A percentile compares a stretch with the other conserved stretches of the same genome.
Conservation (phyloP, 2,329 filamentous ascomycete species). For the Esteya vermicola region DNA sequence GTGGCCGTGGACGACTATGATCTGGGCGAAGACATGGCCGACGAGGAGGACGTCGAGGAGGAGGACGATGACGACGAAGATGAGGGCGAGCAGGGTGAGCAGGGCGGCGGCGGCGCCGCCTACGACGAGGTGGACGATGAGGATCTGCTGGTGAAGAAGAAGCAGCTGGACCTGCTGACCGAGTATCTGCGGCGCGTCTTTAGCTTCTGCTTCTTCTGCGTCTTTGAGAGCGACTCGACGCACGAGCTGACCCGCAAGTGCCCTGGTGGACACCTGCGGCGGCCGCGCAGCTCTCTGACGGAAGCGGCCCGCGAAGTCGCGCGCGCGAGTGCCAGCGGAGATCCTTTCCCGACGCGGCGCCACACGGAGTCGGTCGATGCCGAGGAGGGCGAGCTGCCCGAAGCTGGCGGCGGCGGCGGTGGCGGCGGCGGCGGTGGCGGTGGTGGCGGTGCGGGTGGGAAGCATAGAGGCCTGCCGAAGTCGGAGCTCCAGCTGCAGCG, state of each 20-base stretch:
- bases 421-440: slow-evolving; percentile 22
- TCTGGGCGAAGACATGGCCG: slow-evolving; percentile 47
- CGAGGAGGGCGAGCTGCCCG: slow-evolving; percentile 49
- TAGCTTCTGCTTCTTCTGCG: slow-evolving; percentile 99
- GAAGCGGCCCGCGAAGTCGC: slow-evolving; percentile 74
- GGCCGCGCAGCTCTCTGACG: slow-evolving; percentile 74
- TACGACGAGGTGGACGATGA: slow-evolving; percentile 83
- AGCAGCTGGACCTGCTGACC: slow-evolving; percentile 87
- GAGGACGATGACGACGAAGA: slow-evolving; percentile 49
- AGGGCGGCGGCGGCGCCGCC: slow-evolving; percentile 65
- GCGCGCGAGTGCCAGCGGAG: slow-evolving; percentile 66
- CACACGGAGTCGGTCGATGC: slow-evolving; percentile 35
- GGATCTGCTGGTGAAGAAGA: slow-evolving; percentile 82
- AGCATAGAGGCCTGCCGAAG: slow-evolving; percentile 55
- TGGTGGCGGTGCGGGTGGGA: slow-evolving; percentile 28
- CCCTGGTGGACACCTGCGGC: slow-evolving; percentile 88
- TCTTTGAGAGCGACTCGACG: slow-evolving; percentile 94
- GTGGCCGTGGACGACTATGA: slow-evolving; percentile 50
- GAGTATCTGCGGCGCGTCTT: slow-evolving; percentile 94
- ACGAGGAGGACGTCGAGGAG: slow-evolving; percentile 57
- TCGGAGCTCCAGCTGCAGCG: slow-evolving; percentile 83
- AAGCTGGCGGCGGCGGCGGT: slow-evolving; percentile 43
- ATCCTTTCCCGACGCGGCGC: slow-evolving; percentile 74
- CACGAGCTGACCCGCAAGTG: slow-evolving; percentile 94
- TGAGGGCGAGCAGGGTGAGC: slow-evolving; percentile 65